phyloP scores from a whole-genome alignment of 177 flowering plant genomes.

The Telopea speciosissima region DNA sequence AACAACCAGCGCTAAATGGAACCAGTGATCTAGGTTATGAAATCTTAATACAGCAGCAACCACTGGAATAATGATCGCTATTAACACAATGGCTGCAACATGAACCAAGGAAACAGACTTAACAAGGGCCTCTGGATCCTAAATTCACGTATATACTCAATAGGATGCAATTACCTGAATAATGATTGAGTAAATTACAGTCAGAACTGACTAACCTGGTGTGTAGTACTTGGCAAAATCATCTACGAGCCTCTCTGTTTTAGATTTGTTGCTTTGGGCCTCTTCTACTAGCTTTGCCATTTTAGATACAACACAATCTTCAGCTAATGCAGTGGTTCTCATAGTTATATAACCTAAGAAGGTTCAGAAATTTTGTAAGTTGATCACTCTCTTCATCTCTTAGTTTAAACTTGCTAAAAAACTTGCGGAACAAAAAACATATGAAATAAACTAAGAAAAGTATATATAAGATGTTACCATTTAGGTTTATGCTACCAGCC shows the following conservation, averaged over 20 bases:
- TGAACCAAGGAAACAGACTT: neutral
- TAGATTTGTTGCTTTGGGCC: constrained; percentile 72
- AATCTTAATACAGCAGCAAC: constrained; percentile 50
- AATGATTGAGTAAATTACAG: neutral
- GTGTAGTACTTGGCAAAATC: constrained; percentile 70
- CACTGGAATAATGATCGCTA: constrained; percentile 44
- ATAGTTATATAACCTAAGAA: constrained; percentile 68
- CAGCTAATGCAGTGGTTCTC: constrained; percentile 67
- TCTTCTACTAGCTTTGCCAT: constrained; percentile 98
- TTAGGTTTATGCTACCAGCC: constrained; percentile 88
- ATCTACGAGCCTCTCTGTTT: constrained; percentile 66
- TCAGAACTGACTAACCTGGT: constrained; percentile 46
- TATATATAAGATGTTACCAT: constrained; percentile 38
- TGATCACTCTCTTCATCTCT: neutral
- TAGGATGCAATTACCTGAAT: neutral
- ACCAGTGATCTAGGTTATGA: constrained; percentile 47
- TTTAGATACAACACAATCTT: constrained; percentile 79
- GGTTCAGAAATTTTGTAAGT: neutral
- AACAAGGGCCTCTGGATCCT: neutral
- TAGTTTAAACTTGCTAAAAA: neutral
- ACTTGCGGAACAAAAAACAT: neutral
- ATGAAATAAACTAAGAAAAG: neutral
- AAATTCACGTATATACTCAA: neutral
- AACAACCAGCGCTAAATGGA: constrained; percentile 64
- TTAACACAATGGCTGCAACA: constrained; percentile 53